These are phyloP conservation scores for Fusarium hostae DNA, from an alignment of 2,329 filamentous ascomycete genomes.

Conservation along the genomic window DNA sequence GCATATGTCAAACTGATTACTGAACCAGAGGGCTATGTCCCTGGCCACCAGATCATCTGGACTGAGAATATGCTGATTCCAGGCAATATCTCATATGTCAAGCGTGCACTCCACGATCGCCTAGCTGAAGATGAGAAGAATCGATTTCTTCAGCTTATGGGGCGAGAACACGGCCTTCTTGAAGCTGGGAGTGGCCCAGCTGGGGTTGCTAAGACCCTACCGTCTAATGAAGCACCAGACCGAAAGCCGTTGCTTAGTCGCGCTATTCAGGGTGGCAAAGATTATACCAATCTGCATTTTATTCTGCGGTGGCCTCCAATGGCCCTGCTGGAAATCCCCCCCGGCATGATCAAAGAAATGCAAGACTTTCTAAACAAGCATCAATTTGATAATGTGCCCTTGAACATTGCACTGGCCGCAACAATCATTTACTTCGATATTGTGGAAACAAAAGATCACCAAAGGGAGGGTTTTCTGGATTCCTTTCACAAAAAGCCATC, in stretches of 20 bases:
- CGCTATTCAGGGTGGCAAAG: neutral
- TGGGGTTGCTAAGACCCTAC: neutral
- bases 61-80: neutral
- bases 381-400: neutral
- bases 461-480: neutral
- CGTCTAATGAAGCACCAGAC: accelerated
- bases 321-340: neutral
- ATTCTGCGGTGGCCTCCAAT: neutral
- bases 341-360: neutral
- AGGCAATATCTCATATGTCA: neutral
- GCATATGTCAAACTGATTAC: neutral
- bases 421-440: neutral
- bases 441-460: accelerated
- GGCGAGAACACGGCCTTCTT: neutral
- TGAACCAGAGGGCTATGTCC: no score
- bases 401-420: conserved; percentile 1
- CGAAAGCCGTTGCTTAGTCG: neutral
- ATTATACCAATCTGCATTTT: neutral
- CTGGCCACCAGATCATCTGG: neutral
- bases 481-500: neutral
- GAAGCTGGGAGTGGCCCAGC: neutral
- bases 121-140: accelerated
- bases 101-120: accelerated
- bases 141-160: accelerated
- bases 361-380: accelerated